Conservation (phyloP, 768 basidiomycete species). For the Tephrocybe rancida region DNA sequence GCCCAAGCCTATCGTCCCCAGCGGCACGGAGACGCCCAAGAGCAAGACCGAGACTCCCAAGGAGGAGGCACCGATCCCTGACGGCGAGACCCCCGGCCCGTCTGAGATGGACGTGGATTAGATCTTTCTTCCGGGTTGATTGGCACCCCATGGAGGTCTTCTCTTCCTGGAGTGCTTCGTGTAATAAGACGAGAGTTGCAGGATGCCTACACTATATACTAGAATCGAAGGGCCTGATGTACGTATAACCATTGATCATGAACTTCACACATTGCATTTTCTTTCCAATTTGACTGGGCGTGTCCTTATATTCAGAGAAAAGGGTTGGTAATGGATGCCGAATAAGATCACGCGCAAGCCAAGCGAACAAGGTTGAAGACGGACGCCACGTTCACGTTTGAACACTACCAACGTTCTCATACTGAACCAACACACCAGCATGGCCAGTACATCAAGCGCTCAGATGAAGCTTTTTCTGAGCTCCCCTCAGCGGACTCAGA, state of each 20-base stretch:
- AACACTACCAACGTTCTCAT: no score
- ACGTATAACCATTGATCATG: slow-evolving; percentile 7
- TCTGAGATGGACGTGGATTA: slow-evolving; percentile 89
- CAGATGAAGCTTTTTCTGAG: no score
- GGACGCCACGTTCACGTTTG: no score
- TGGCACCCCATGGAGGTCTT: neutral
- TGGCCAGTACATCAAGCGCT: no score
- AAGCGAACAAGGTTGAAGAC: no score
- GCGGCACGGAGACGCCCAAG: slow-evolving; percentile 75
- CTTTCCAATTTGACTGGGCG: neutral
- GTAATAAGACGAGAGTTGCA: slow-evolving; percentile 19
- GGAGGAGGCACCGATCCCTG: slow-evolving; percentile 37
- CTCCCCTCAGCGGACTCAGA: no score
- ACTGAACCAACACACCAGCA: no score
- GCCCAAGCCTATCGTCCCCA: slow-evolving; percentile 77
- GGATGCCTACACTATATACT: slow-evolving; percentile 16
- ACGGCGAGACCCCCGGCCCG: slow-evolving; percentile 46
- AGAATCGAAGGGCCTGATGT: slow-evolving; percentile 18
- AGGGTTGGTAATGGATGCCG: no score
- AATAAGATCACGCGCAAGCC: no score
- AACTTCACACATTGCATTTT: neutral
- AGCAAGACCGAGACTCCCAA: slow-evolving; percentile 60
- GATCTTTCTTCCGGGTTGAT: slow-evolving; percentile 11
- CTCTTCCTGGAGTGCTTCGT: neutral
- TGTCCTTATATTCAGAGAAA: no score